phyloP scores from a whole-genome alignment of 108 stramenopile species.

The Cyclostephanos tholiformis region DNA sequence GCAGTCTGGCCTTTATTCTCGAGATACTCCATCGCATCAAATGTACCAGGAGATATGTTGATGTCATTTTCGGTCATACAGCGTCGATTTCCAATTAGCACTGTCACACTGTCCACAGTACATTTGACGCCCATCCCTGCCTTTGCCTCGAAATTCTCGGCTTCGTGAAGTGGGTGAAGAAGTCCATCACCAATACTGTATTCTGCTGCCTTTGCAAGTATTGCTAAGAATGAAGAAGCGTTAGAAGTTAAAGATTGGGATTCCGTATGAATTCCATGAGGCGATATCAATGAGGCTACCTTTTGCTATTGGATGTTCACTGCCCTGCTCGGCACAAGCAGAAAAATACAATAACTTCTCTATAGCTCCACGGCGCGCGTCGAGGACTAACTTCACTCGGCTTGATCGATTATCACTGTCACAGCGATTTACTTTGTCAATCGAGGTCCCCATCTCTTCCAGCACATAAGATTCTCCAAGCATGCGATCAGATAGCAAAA shows the following conservation, averaged over 20 bases:
- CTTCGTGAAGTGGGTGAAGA: conserved; percentile 26
- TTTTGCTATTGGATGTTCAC: conserved; percentile 64
- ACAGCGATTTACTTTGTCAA: background rate
- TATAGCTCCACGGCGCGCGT: conserved; percentile 36
- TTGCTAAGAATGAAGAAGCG: conserved; percentile 33
- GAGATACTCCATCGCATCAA: conserved; percentile 61
- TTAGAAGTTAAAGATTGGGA: background rate
- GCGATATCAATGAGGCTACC: conserved; percentile 20
- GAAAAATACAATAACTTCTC: conserved; percentile 51
- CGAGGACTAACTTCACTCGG: conserved; percentile 12
- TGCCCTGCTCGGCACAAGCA: conserved; percentile 60
- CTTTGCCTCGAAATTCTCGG: conserved; percentile 53
- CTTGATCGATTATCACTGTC: background rate
- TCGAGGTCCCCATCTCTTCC: conserved; percentile 4
- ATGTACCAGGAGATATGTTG: conserved; percentile 43
- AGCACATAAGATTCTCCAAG: background rate
- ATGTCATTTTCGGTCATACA: conserved; percentile 60
- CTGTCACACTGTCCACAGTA: conserved; percentile 48
- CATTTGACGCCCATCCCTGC: conserved; percentile 84
- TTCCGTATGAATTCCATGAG: background rate
- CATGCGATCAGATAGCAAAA: conserved; percentile 45
- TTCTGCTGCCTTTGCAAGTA: conserved; percentile 38
- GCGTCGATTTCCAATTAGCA: conserved; percentile 80
- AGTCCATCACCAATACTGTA: conserved; percentile 46
- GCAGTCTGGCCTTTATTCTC: conserved; percentile 86